Conservation (phyloP, 2,329 filamentous ascomycete genomes). For the Pyricularia grisea region DNA sequence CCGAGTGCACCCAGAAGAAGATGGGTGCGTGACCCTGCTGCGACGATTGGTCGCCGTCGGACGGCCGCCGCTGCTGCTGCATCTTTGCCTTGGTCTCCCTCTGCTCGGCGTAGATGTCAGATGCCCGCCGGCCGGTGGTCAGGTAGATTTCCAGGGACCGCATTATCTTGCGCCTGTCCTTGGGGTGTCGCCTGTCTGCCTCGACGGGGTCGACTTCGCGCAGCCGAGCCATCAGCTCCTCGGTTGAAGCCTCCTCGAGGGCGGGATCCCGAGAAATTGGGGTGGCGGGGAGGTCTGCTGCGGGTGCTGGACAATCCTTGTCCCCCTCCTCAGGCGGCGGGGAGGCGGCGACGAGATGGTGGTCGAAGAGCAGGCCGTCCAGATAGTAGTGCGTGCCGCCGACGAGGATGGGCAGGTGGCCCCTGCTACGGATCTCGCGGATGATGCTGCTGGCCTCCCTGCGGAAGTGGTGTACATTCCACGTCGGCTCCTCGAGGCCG, state of each 20-base stretch:
- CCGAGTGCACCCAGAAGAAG: conserved; percentile 81
- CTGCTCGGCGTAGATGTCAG: conserved; percentile 69
- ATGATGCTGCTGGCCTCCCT: conserved; percentile 60
- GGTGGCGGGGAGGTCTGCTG: not conserved
- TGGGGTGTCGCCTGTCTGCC: conserved; percentile 89
- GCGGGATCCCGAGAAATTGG: conserved; percentile 25
- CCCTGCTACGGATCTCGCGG: conserved; percentile 65
- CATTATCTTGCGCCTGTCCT: conserved; percentile 80
- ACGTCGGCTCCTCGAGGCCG: conserved; percentile 65
- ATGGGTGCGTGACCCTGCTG: conserved; percentile 27
- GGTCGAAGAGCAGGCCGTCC: conserved; percentile 76
- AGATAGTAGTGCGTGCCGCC: conserved; percentile 96
- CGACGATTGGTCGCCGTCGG: conserved; percentile 7
- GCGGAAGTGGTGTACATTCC: conserved; percentile 74
- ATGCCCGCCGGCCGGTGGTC: conserved; percentile 70
- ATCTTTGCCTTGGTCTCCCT: not conserved
- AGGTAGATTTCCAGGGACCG: conserved; percentile 87
- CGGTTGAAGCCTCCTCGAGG: conserved; percentile 62
- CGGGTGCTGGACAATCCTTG: not conserved
- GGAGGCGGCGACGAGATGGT: conserved; percentile 44
- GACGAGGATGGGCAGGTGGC: conserved; percentile 79
- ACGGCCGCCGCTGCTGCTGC: conserved; percentile 41
- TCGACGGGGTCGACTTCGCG: conserved; percentile 78
- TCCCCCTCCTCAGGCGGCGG: conserved; percentile 12
- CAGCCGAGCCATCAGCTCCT: conserved; percentile 63